Percentiles rank a stretch among this genome's conserved stretches.
Evolutionary conservation across 352 stramenopile genomes (phyloP).

Genomic region (Thalassiosira oceanica): DNA sequence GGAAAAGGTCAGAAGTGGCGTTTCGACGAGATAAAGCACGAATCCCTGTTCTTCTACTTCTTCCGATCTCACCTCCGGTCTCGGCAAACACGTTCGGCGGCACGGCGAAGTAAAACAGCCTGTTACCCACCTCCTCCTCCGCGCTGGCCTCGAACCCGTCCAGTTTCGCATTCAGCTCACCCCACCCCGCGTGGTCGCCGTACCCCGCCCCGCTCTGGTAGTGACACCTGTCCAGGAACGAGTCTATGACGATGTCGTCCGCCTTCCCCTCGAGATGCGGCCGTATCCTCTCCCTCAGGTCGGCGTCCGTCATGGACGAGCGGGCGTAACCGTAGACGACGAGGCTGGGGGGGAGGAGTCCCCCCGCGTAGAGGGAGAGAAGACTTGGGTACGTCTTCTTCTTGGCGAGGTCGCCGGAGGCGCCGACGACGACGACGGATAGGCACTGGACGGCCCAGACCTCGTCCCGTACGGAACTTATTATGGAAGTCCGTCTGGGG

Average conservation of each 20-base stretch:
- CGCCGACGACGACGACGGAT: constrained; percentile 73
- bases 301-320: constrained; percentile 48
- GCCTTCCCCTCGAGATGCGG: constrained; percentile 48
- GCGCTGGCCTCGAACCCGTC: constrained; percentile 35
- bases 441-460: constrained; percentile 36
- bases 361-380: constrained; percentile 60
- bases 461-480: background rate
- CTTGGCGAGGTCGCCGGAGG: constrained; percentile 80
- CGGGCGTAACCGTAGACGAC: constrained; percentile 80
- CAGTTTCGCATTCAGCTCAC: constrained; percentile 31
- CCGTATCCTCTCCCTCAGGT: constrained; percentile 63
- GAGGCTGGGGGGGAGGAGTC: constrained; percentile 65
- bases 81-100: constrained; percentile 94
- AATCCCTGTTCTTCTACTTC: too few species aligned
- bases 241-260: constrained; percentile 35
- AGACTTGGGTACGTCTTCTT: constrained; percentile 85
- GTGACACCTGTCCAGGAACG: constrained; percentile 61
- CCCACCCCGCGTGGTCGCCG: constrained; percentile 57
- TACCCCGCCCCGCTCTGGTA: constrained; percentile 62
- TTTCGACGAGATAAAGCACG: too few species aligned
- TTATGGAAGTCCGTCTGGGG: background rate
- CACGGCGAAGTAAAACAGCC: constrained; percentile 95
- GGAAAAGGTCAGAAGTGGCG: too few species aligned
- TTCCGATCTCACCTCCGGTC: too few species aligned
- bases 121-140: constrained; percentile 11